Percentiles rank a stretch among this genome's conserved stretches.
Conservation (phyloP, 768 basidiomycete species). For the Hebeloma cylindrosporum region DNA sequence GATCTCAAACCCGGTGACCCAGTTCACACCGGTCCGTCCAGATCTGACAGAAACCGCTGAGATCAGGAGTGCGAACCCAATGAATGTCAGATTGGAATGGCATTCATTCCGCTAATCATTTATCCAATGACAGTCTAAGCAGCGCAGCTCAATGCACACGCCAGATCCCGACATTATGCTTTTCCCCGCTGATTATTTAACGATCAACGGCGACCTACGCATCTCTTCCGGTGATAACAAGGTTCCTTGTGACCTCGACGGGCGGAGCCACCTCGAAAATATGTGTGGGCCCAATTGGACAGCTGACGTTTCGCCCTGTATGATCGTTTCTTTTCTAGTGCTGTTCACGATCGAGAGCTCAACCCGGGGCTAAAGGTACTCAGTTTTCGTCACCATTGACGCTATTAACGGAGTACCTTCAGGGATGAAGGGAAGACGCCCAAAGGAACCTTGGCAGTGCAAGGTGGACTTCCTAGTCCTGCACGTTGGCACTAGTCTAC, state of each 20-base stretch:
- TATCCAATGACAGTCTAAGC: too few relatives aligned
- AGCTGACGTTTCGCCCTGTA: conserved; percentile 13
- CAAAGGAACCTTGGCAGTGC: background rate
- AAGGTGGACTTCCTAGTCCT: too few relatives aligned
- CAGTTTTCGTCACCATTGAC: too few relatives aligned
- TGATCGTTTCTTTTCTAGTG: conserved; percentile 10
- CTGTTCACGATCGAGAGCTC: conserved; percentile 7
- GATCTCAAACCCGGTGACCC: conserved; percentile 22
- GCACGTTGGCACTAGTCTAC: too few relatives aligned
- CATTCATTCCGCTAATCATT: conserved; percentile 3
- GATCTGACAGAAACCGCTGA: conserved; percentile 43
- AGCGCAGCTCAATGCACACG: too few relatives aligned
- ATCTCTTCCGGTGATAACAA: conserved; percentile 8
- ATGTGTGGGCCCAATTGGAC: conserved; percentile 8
- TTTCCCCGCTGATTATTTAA: background rate
- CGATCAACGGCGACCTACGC: background rate
- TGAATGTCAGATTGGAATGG: background rate
- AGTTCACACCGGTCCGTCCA: conserved; percentile 20
- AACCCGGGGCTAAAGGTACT: conserved; percentile 9
- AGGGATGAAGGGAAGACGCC: background rate
- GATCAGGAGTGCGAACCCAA: conserved; percentile 22
- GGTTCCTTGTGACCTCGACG: conserved; percentile 12
- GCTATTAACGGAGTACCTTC: conserved; percentile 3
- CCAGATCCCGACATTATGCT: background rate
- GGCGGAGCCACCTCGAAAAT: conserved; percentile 15